Conservation (phyloP, 1,139 yeast species). For the Candida pseudoviswanathii region DNA sequence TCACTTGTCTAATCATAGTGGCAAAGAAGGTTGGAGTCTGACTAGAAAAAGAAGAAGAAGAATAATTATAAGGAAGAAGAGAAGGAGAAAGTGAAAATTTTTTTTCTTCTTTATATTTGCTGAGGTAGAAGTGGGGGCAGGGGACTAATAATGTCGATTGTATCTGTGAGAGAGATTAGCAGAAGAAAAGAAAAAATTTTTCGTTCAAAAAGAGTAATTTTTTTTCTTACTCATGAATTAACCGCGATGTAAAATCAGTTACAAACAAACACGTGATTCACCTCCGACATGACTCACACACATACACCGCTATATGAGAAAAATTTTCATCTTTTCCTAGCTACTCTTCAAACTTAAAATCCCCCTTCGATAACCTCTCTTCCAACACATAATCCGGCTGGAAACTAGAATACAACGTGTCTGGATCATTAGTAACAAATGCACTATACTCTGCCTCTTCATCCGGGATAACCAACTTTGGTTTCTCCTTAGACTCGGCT, state of each 20-base stretch:
- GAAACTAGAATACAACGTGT: conserved; percentile 63
- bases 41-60: background rate
- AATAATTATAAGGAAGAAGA: background rate
- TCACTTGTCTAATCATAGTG: conserved; percentile 20
- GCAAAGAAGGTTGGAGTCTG: background rate
- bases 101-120: conserved; percentile 6
- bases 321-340: background rate
- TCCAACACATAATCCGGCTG: conserved; percentile 49
- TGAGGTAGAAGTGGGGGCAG: background rate
- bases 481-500: conserved; percentile 21
- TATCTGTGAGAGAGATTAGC: background rate
- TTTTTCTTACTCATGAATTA: conserved; percentile 16
- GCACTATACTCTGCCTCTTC: conserved; percentile 68
- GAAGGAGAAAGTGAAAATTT: conserved; percentile 8
- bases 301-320: background rate
- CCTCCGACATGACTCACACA: too few relatives aligned
- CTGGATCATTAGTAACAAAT: conserved; percentile 60
- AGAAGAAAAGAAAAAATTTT: conserved; percentile 12
- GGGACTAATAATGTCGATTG: too few relatives aligned
- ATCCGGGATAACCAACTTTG: conserved; percentile 43
- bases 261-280: background rate
- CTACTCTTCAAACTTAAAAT: conserved; percentile 7
- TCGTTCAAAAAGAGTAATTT: conserved; percentile 8
- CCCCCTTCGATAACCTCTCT: conserved; percentile 10
- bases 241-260: conserved; percentile 48